Evolutionary conservation across 805 yeast genomes (phyloP).

Genomic region (Pichia rugopelliculosa): DNA sequence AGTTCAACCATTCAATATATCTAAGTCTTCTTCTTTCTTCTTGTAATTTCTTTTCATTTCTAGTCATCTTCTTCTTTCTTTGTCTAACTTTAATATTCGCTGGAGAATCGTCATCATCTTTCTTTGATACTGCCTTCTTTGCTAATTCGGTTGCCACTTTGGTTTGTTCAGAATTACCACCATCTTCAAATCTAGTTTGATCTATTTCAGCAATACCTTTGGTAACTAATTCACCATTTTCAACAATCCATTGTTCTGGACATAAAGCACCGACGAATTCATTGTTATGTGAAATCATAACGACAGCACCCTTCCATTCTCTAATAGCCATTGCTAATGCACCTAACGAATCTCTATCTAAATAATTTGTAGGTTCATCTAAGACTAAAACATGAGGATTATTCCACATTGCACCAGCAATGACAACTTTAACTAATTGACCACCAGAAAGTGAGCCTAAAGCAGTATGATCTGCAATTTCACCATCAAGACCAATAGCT

Average conservation of each 20-base stretch:
- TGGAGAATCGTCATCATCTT: conserved; percentile 70
- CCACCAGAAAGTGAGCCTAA: conserved; percentile 97
- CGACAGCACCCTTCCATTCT: conserved; percentile 98
- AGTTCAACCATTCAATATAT: conserved; percentile 87
- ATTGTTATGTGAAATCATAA: conserved; percentile 95
- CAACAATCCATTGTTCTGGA: conserved; percentile 98
- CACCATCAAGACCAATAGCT: conserved; percentile 95
- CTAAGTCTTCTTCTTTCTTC: conserved; percentile 92
- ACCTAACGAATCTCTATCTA: conserved; percentile 96
- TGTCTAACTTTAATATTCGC: conserved; percentile 86
- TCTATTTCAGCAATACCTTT: conserved; percentile 76
- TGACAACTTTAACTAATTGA: conserved; percentile 94
- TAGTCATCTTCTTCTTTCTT: conserved; percentile 90
- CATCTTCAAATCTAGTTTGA: conserved; percentile 75
- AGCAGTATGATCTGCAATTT: conserved; percentile 97
- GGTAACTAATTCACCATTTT: conserved; percentile 81
- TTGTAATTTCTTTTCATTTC: conserved; percentile 89
- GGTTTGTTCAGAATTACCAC: conserved; percentile 37
- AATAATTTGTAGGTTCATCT: conserved; percentile 97
- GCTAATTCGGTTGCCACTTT: conserved; percentile 40
- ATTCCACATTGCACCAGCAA: conserved; percentile 99
- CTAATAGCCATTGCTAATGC: conserved; percentile 96
- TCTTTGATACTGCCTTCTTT: conserved; percentile 40
- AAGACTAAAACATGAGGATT: conserved; percentile 93
- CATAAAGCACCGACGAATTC: conserved; percentile 96